Base-by-base conservation (phyloP, 495 filamentous ascomycete species). In the Daldinia caldariorum region DNA sequence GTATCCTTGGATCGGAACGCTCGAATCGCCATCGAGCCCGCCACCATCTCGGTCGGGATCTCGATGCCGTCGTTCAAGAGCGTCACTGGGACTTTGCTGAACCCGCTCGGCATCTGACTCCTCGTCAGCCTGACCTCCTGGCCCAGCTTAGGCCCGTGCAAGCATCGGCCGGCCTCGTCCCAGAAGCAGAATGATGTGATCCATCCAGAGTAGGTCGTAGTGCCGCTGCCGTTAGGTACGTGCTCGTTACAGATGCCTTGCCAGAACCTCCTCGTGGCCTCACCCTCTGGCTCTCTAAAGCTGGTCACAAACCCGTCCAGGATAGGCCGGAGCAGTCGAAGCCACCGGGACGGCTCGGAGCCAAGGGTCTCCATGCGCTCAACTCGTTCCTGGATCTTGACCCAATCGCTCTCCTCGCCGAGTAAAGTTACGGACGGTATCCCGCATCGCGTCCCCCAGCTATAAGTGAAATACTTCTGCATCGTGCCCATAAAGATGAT, bases 401-500 rank as follows among this genome's bases (percentile, higher is more conserved):
- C 61, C 80, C 80, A 83, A 68, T 83, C 79, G 20, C 72, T 73
- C 29, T 73, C 54, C 51, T 77, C 72, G 39, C 80, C 82, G 2
- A 81, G 74, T 4, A 84, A 67, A 0, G 79, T 82, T 4, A 80
- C 83, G n/a, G 73, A 69, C 2, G 82, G 82, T 29, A 83, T 74
- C 20, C 82, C 81, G 62, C 82, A 83, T 9, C 71, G 69, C 16
- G 76, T 77, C 26, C 73, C 71, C 72, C 74, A 79, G 50, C 61
- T 71, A 58, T 80, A 85, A 47, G 72, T 74, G 70, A 83, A 84
- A 55, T 83, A 85, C 29, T 78, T 78, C 65, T 83, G 81, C 77
- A 83, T 78, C 34, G 82, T 75, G 45, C 79, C 77, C 79, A 85
- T 82, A 69, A 84, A 78, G 9, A 83, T 63, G 50, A 83, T 72